Evolutionary conservation across 2,329 filamentous ascomycete genomes (phyloP).

Genomic region (Phaeosphaeriaceae sp.): DNA sequence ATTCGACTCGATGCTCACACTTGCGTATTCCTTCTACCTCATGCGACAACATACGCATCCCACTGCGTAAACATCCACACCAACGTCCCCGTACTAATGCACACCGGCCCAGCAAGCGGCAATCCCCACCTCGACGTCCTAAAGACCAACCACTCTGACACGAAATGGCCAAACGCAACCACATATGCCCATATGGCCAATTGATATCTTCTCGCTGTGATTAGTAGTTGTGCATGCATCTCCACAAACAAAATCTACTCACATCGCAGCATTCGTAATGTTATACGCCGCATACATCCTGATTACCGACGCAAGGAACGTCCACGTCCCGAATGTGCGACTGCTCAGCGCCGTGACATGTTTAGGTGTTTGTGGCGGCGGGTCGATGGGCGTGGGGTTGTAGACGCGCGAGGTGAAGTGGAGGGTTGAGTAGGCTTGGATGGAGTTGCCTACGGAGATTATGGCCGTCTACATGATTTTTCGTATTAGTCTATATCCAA

Average conservation of each 20-base stretch:
- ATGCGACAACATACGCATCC: conserved; percentile 66
- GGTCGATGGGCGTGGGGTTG: conserved; percentile 62
- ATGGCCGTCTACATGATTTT: conserved; percentile 70
- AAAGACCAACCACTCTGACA: conserved; percentile 80
- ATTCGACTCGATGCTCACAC: neutral
- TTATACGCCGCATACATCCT: conserved; percentile 86
- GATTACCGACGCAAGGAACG: conserved; percentile 76
- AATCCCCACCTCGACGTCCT: conserved; percentile 72
- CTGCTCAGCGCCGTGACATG: conserved; percentile 76
- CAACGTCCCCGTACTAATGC: conserved; percentile 62
- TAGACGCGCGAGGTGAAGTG: conserved; percentile 89
- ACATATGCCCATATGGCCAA: conserved; percentile 82
- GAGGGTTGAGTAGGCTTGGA: conserved; percentile 83
- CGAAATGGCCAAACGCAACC: conserved; percentile 67
- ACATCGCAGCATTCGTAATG: conserved; percentile 73
- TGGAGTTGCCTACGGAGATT: conserved; percentile 81
- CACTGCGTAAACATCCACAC: conserved; percentile 73
- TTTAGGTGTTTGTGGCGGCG: conserved; percentile 48
- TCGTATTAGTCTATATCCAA: conserved; percentile 1
- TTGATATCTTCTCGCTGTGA: conserved; percentile 62
- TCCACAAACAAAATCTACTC: too few relatives aligned
- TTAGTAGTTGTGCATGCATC: neutral
- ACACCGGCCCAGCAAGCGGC: conserved; percentile 65
- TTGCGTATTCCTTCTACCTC: neutral
- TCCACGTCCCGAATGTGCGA: conserved; percentile 88